Evolutionary conservation across 192 early-diverging fungal genomes (phyloP), one percentile per base, ranked within the genome.

Genomic region (Rhizophlyctis rosea): DNA sequence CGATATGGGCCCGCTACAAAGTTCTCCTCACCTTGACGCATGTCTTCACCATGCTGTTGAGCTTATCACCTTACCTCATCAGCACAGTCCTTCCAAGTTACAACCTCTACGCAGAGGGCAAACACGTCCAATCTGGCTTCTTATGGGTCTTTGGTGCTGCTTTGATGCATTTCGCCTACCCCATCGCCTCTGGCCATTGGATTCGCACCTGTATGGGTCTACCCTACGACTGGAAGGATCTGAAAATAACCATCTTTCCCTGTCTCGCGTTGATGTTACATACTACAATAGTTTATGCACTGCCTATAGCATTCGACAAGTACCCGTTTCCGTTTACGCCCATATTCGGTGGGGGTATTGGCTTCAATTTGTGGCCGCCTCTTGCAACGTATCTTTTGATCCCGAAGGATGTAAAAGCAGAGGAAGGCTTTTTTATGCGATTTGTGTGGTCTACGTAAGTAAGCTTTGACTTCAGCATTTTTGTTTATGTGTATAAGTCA

Each of bases 381-480:
- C 21, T 34, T 11, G 35, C 28, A 2, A 58, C 56, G 34, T 58
- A 39, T 21, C 21, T 58, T 5, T 7, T 58, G 34, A 13, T 58
- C 13, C 56, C 56, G 3, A 34, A 16, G 31, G 30, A 34, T 18
- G 2, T 58, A n/a, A 58, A 39, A 28, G 28, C 2, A 3, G 56
- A 58, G 35, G 28, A 24, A 2, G 35, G 35, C n/a, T 58, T 58
- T 39, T 35, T 34, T 30, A 58, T 58, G 28, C 25, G 3, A n/a
- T 58, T 58, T 28, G 32, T 58, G 18, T 21, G 16, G 34, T 32
- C 56, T 3, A 34, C 34, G 56, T 58, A 28, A 58, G 56, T 58
- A 3, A 16, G 50, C 18, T 7, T n/a, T n/a, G n/a, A n/a, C n/a
- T n/a, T n/a, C n/a, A n/a, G n/a, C n/a, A n/a, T n/a, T n/a, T n/a